These are phyloP conservation scores for Spiraea crenata DNA, from an alignment of 331 rosid species.

Conservation along the genomic window DNA sequence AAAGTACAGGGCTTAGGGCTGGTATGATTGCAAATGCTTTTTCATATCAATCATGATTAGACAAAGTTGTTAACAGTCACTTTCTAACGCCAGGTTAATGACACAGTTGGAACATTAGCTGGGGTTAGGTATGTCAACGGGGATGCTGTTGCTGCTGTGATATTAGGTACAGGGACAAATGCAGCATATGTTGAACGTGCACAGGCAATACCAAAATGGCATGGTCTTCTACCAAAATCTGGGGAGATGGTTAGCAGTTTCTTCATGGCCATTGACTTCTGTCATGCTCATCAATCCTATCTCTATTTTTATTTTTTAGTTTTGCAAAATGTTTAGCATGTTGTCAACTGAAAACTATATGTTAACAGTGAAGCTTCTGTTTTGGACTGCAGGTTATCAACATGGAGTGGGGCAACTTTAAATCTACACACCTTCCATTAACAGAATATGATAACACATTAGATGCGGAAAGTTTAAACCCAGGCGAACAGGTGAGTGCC, in stretches of 20 bases:
- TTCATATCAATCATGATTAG: not conserved
- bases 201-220: constrained; percentile 86
- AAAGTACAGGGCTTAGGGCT: not conserved
- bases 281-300: not conserved
- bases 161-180: constrained; percentile 61
- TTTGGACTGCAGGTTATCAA: constrained; percentile 60
- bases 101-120: constrained; percentile 77
- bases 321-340: no score
- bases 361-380: constrained; percentile 6
- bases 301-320: not conserved
- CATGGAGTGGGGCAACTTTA: constrained; percentile 94
- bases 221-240: constrained; percentile 65
- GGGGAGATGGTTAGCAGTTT: constrained; percentile 74
- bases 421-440: constrained; percentile 66
- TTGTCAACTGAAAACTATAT: not conserved
- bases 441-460: constrained; percentile 65
- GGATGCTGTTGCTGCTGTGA: constrained; percentile 74
- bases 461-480: constrained; percentile 57
- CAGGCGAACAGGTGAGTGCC: constrained; percentile 46
- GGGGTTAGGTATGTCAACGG: constrained; percentile 63
- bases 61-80: not conserved
- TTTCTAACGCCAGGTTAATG: constrained; percentile 40
- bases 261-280: not conserved
- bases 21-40: not conserved
- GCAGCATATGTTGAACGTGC: constrained; percentile 61